These are phyloP conservation scores for Leccinum brunneo-olivaceum DNA, from an alignment of 1,284 basidiomycete genomes.

Conservation along the genomic window DNA sequence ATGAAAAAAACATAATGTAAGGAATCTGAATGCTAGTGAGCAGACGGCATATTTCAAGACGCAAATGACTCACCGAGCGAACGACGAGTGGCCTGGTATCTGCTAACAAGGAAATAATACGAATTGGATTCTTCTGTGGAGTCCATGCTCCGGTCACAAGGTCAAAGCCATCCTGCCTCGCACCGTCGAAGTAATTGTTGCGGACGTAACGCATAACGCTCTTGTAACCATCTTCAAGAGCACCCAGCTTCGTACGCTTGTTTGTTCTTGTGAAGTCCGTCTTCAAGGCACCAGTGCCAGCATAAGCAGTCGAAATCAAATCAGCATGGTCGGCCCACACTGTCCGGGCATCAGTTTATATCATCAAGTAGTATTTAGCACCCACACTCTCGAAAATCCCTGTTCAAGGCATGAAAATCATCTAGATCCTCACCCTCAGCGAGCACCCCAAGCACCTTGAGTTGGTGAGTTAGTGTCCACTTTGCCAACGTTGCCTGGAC, in stretches of 20 bases:
- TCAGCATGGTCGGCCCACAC: conserved; percentile 99
- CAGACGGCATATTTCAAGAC: neutral
- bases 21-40: conserved; percentile 59
- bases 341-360: conserved; percentile 29
- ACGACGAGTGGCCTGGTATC: conserved; percentile 78
- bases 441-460: conserved; percentile 68
- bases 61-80: conserved; percentile 59
- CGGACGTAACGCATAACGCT: conserved; percentile 84
- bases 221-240: conserved; percentile 85
- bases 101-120: conserved; percentile 60
- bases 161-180: conserved; percentile 89
- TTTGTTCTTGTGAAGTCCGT: conserved; percentile 96
- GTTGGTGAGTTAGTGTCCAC: conserved; percentile 77
- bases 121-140: conserved; percentile 64
- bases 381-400: conserved; percentile 85
- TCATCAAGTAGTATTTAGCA: conserved; percentile 2
- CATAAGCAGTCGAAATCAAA: conserved; percentile 85
- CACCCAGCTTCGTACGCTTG: conserved; percentile 76
- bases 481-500: conserved; percentile 87
- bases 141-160: conserved; percentile 90
- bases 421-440: conserved; percentile 67
- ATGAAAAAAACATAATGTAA: conserved; percentile 71
- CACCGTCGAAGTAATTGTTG: conserved; percentile 97
- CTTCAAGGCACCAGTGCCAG: conserved; percentile 93
- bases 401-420: conserved; percentile 71